Base-by-base conservation (phyloP, 116 monocot species). In the Iris pallida region DNA sequence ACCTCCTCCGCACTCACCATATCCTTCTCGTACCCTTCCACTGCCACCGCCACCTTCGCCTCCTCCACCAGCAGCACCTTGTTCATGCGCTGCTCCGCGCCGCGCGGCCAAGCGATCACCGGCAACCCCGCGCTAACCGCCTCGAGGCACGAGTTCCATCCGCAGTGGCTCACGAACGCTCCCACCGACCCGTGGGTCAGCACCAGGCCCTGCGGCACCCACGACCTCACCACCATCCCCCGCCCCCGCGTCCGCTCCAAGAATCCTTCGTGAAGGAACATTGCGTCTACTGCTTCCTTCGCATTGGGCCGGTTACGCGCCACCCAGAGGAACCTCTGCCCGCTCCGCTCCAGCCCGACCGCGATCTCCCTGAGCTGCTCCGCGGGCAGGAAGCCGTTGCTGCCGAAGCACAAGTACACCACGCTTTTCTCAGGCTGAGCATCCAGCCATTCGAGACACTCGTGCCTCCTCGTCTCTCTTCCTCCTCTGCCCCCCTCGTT, bases 351-450 rank as follows among this genome's bases (percentile, higher is more conserved):
- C 41, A 91, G 16, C 9, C 81, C 87, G 5, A 8, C n/a, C 2
- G 87, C 86, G 8, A 87, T 80, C 68, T 84, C 80, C 54, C 19
- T 66, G 16, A 87, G 73, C 72, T 91, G 90, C 51, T 56, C 76
- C 16, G 62, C 52, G 7, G 79, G 55, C 52, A 91, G 84, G 1
- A 47, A 17, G 13, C 87, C 90, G 4, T 72, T 3, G 67, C 90
- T 91, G 5, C 90, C 90, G 67, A 91, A 90, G 63, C 84, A 82
- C 46, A 91, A 82, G 77, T 87, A 91, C 52, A 91, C 76, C 11
- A 91, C 84, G 45, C 77, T 79, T 20, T 42, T 66, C 16, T 47
- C 30, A 0, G 90, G 90, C 63, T 84, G 90, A 17, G 52, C 10
- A 62, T 86, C 79, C 41, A 90, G 79, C 90, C 90, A 90, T 5